Base-by-base conservation (phyloP, 352 stramenopile genomes). In the Saprolegnia parasitica region DNA sequence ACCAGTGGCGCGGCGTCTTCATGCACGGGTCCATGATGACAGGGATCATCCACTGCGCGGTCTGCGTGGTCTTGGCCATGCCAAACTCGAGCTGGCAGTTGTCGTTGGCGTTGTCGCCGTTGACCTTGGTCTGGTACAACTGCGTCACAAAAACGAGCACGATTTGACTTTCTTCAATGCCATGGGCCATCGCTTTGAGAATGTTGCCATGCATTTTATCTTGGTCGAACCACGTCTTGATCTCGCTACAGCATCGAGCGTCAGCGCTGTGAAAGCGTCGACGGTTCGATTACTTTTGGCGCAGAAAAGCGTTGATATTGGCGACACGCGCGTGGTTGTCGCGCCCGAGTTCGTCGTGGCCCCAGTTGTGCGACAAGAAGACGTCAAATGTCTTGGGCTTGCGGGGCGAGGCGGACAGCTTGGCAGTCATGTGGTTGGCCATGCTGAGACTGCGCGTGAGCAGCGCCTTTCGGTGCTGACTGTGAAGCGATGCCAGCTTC, bases 21-120 rank as follows among this genome's bases (percentile, higher is more conserved):
- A 67, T 67, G 4, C 20, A 6, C 18, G 60, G 60, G 15, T 67
- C 60, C 60, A 67, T 67, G 20, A 67, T 16, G 5, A 67, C 60
- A 16, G 60, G 60, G 13, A 67, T 16, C 60, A 67, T 67, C 35
- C 40, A 46, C 46, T 45, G 20, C 9, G 60, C 18, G 10, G 60
- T 67, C 57, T 67, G 60, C 20, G 60, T 67, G 5, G 24, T 11
- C 18, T 67, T 50, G 16, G 60, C 32, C 60, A 67, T 67, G 40
- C 40, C 40, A 67, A 67, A 67, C 32, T 67, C 60, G 46, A 67
- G 60, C 21, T 67, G 60, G 46, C 60, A 67, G 32, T 67, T 67
- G 24, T 67, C 60, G 32, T 67, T 67, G 29, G 60, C 40, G 21
- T 67, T 67, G 46, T 67, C 60, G 21, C 60, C 60, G 56, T 67